Evolutionary conservation across 768 basidiomycete genomes (phyloP).

Genomic region (Trametes elegans): DNA sequence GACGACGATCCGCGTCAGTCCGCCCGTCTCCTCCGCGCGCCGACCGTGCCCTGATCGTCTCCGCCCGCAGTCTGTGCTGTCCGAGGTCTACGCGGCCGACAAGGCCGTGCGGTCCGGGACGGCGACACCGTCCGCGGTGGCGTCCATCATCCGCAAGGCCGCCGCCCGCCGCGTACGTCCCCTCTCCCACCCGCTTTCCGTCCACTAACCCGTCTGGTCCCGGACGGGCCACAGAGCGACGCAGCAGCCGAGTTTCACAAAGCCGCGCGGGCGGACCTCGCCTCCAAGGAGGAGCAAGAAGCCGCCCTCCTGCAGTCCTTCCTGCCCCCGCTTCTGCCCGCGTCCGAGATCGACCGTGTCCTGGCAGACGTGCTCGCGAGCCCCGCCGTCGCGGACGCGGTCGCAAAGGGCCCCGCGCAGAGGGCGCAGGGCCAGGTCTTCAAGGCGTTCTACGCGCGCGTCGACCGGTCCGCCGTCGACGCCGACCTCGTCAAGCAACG

Average conservation of each 20-base stretch:
- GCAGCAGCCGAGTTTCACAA: slow-evolving; percentile 53
- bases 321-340: slow-evolving; percentile 60
- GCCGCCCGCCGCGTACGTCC: slow-evolving; percentile 54
- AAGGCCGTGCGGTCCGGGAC: slow-evolving; percentile 44
- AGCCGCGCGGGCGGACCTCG: slow-evolving; percentile 64
- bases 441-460: slow-evolving; percentile 59
- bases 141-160: slow-evolving; percentile 57
- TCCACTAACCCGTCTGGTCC: slow-evolving; percentile 7
- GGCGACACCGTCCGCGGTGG: slow-evolving; percentile 47
- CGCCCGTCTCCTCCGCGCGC: background rate
- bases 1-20: slow-evolving; percentile 47
- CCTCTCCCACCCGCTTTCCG: background rate
- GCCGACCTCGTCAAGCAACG: slow-evolving; percentile 53
- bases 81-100: slow-evolving; percentile 68
- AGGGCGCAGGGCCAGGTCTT: slow-evolving; percentile 47
- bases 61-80: slow-evolving; percentile 53
- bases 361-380: slow-evolving; percentile 42
- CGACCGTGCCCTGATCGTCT: background rate
- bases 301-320: slow-evolving; percentile 52
- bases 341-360: slow-evolving; percentile 50
- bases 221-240: slow-evolving; percentile 43
- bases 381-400: slow-evolving; percentile 26
- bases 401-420: slow-evolving; percentile 32
- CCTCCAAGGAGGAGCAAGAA: slow-evolving; percentile 58
- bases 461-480: slow-evolving; percentile 62